A percentile compares a stretch with the other conserved stretches of the same genome.
phyloP scores from a whole-genome alignment of 768 basidiomycete genomes.

The Exsudoporus frostii region DNA sequence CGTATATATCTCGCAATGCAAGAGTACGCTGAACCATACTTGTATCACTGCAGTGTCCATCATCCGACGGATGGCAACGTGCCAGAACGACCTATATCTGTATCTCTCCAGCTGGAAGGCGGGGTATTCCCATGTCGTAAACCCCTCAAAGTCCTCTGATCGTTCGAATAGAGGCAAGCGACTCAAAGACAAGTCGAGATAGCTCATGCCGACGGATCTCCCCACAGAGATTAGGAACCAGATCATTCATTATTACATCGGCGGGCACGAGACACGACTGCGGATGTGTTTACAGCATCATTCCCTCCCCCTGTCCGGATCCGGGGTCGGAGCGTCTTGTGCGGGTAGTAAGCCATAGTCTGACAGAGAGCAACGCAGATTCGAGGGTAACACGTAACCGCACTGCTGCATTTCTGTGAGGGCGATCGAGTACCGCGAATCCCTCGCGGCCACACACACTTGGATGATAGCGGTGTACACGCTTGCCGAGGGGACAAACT shows the following conservation, averaged over 20 bases:
- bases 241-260: neutral
- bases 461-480: slow-evolving; percentile 61
- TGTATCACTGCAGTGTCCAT: slow-evolving; percentile 1
- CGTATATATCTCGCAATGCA: slow-evolving; percentile 33
- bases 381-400: slow-evolving; percentile 43
- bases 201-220: neutral
- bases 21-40: slow-evolving; percentile 25
- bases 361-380: slow-evolving; percentile 34
- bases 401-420: slow-evolving; percentile 67
- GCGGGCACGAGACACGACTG: neutral
- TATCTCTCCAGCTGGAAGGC: neutral
- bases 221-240: neutral
- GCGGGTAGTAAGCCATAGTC: slow-evolving; percentile 5
- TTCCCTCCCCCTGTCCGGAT: neutral
- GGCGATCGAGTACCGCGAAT: slow-evolving; percentile 62
- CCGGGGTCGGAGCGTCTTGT: neutral
- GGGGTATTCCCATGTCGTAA: neutral
- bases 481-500: slow-evolving; percentile 47
- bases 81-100: slow-evolving; percentile 10
- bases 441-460: slow-evolving; percentile 53
- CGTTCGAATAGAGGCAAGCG: too few species aligned
- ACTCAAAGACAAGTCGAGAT: neutral
- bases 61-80: neutral
- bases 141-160: neutral
- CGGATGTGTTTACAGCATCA: neutral